These are phyloP conservation scores for Pleurotus salmoneostramineus DNA, from an alignment of 768 basidiomycete species.

Conservation along the genomic window DNA sequence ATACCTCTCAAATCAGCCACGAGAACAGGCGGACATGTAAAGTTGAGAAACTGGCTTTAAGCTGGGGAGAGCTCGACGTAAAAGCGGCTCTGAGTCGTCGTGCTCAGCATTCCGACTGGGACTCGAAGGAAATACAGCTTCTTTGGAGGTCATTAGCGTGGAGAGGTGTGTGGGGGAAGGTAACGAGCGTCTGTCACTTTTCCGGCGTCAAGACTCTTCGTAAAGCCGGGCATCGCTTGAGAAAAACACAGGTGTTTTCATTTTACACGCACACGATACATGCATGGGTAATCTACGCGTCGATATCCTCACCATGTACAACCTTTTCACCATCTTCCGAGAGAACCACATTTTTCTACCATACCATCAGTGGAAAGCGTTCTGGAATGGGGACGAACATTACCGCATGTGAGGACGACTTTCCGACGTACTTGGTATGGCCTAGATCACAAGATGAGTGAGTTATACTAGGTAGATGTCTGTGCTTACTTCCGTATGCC, in stretches of 20 bases:
- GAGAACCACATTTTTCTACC: conserved; percentile 71
- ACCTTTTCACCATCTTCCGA: conserved; percentile 75
- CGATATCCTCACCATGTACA: conserved; percentile 57
- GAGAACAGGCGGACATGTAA: neutral
- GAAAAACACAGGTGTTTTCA: too few relatives aligned
- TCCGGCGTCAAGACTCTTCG: too few relatives aligned
- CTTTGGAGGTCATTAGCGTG: neutral
- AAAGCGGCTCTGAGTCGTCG: neutral
- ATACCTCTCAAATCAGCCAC: neutral
- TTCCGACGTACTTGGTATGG: conserved; percentile 85
- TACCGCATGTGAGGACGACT: conserved; percentile 46
- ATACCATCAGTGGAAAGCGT: neutral
- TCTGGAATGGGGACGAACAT: too few relatives aligned
- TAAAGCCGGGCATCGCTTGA: too few relatives aligned
- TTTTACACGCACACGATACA: neutral
- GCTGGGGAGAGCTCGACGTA: neutral
- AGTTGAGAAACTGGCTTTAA: neutral
- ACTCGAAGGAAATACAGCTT: neutral
- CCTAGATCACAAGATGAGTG: conserved; percentile 34
- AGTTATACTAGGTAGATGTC: conserved; percentile 4
- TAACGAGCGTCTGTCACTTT: neutral
- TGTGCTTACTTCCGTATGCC: conserved; percentile 72
- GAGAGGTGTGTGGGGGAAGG: neutral
- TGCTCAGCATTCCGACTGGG: neutral
- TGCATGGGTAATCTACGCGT: conserved; percentile 15